These are phyloP conservation scores for Ramichloridium luteum DNA, from an alignment of 2,329 filamentous ascomycete species.

Conservation along the genomic window DNA sequence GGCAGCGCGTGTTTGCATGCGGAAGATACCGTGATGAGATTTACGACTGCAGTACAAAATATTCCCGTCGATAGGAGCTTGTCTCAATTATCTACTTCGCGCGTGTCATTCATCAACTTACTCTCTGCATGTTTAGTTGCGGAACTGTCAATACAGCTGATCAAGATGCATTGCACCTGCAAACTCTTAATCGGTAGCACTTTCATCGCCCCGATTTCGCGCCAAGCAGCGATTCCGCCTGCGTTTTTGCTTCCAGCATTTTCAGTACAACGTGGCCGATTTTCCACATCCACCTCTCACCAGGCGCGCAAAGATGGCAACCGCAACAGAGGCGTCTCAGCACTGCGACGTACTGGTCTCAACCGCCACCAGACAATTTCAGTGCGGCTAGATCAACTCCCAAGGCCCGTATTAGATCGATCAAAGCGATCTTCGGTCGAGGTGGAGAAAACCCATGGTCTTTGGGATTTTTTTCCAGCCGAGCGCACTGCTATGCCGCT, in stretches of 20 bases:
- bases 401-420: conserved; percentile 53
- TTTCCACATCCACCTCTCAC: conserved; percentile 17
- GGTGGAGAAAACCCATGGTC: conserved; percentile 64
- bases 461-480: conserved; percentile 82
- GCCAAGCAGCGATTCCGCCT: conserved; percentile 18
- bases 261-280: conserved; percentile 14
- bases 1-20: too few species aligned
- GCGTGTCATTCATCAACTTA: too few species aligned
- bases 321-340: conserved; percentile 68
- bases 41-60: too few species aligned
- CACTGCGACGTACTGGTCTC: conserved; percentile 59
- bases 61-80: too few species aligned
- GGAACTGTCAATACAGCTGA: too few species aligned
- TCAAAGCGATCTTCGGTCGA: conserved; percentile 44
- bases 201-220: conserved; percentile 7
- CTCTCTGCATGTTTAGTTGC: too few species aligned
- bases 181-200: conserved; percentile 11
- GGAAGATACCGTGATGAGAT: too few species aligned
- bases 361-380: conserved; percentile 56
- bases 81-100: too few species aligned
- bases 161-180: conserved; percentile 18
- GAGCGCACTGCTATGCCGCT: conserved; percentile 56
- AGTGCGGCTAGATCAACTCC: conserved; percentile 59
- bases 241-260: conserved; percentile 26
- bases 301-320: conserved; percentile 55